phyloP scores from a whole-genome alignment of 73 alveolate species.

The Effrenium voratum region DNA sequence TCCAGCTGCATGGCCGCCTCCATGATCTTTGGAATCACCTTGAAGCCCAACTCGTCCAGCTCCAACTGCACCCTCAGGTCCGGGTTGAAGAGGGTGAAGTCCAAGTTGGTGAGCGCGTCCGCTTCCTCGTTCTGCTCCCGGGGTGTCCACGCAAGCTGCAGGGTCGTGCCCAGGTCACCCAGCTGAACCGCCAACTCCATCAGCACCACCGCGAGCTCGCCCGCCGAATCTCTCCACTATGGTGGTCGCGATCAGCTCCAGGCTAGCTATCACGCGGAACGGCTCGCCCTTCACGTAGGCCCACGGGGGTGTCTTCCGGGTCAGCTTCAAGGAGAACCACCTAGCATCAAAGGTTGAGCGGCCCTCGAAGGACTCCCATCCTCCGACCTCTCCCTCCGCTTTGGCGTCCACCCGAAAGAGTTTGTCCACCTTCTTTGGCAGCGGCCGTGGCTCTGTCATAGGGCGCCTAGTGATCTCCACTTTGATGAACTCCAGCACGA shows the following conservation, averaged over 20 bases:
- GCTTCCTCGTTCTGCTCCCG: background rate
- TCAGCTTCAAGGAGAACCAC: background rate
- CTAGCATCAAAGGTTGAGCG: background rate
- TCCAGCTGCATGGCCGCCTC: background rate
- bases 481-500: background rate
- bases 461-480: background rate
- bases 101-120: background rate
- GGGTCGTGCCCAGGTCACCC: no score
- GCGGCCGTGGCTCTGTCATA: background rate
- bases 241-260: conserved; percentile 11
- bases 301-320: conserved; percentile 1
- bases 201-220: no score
- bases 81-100: background rate
- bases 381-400: background rate
- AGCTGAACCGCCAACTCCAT: no score
- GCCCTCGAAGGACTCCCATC: background rate
- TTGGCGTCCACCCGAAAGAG: background rate
- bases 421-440: background rate
- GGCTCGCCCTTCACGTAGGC: conserved; percentile 35
- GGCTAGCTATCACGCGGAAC: background rate
- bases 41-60: background rate
- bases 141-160: no score
- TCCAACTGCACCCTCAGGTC: background rate
- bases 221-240: background rate
- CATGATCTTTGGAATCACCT: background rate